Evolutionary conservation across 2,329 filamentous ascomycete genomes (phyloP).

Genomic region (Fusarium sp.): DNA sequence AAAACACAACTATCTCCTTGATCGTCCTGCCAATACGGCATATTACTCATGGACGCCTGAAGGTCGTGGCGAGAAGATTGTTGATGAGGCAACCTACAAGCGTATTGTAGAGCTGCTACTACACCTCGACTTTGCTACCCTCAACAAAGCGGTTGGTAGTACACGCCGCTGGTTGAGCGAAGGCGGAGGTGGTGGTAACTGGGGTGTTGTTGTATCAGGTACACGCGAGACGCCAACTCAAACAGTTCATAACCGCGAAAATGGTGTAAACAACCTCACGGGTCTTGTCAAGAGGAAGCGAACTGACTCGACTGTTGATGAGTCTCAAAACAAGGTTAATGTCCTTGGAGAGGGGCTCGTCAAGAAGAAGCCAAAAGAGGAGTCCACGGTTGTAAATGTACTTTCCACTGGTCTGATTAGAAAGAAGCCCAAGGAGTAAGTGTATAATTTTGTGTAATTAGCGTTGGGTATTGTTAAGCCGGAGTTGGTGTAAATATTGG

Average conservation of each 20-base stretch:
- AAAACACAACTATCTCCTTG: conserved; percentile 61
- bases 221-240: conserved; percentile 46
- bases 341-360: conserved; percentile 61
- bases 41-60: conserved; percentile 75
- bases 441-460: conserved; percentile 1
- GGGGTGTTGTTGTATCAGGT: conserved; percentile 65
- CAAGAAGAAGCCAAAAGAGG: conserved; percentile 65
- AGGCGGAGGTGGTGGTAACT: conserved; percentile 65
- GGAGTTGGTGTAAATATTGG: conserved; percentile 36
- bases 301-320: conserved; percentile 42
- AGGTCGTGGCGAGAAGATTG: conserved; percentile 72
- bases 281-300: conserved; percentile 62
- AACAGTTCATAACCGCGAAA: conserved; percentile 8
- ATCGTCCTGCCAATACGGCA: conserved; percentile 63
- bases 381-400: conserved; percentile 56
- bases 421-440: conserved; percentile 65
- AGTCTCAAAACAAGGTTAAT: conserved; percentile 53
- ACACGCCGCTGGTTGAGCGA: conserved; percentile 78
- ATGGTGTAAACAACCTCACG: conserved; percentile 60
- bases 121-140: conserved; percentile 77
- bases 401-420: conserved; percentile 62
- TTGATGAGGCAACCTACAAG: conserved; percentile 74
- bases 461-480: conserved; percentile 25
- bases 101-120: conserved; percentile 76
- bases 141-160: conserved; percentile 71